Base-by-base conservation (phyloP, 75 land plant species). In the Cryptomeria japonica region DNA sequence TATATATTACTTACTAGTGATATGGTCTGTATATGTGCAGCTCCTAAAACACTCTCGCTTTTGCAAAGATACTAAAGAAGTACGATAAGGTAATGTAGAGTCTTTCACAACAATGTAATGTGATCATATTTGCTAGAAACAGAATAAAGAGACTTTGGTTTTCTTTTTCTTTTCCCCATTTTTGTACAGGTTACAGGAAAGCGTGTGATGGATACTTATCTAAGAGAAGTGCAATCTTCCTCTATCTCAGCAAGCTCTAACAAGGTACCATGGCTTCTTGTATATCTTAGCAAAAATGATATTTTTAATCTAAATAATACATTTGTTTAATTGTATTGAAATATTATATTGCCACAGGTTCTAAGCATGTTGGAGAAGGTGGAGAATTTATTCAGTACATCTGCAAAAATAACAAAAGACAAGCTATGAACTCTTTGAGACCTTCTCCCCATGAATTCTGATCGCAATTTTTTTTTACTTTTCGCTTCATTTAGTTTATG, bases 21-120 rank as follows among this genome's bases (percentile, higher is more conserved):
- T 51, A 51, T 51, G 55, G 13, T 51, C 6, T 22, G 19, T 38
- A 1, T 37, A 9, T 38, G 12, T 88, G 11, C 92, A 92, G 93
- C 64, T 87, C 93, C 0, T 84, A 91, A 18, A 92, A 92, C 76
- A 61, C 89, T 18, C 86, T 89, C 49, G 93, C 93, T 15, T 91
- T 92, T 61, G 88, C 88, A 44, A 92, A 92, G 86, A 91, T 92
- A 42, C 77, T 92, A 72, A 92, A 92, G 88, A 92, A 92, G 83
- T 89, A 87, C 75, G 93, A 92, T 70, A 92, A 92, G 90, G 93
- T 92, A 44, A 72, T 15, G 37, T 39, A 19, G 19, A 51, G 14
- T 51, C 55, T 51, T 51, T 18, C 9, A 8, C 49, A 42, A 11
- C 28, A 44, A 46, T 12, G 47, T 2, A 3, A 28, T 42, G 0